Conservation (phyloP, 2,329 filamentous ascomycete species). For the Aspergillus aculeatus region DNA sequence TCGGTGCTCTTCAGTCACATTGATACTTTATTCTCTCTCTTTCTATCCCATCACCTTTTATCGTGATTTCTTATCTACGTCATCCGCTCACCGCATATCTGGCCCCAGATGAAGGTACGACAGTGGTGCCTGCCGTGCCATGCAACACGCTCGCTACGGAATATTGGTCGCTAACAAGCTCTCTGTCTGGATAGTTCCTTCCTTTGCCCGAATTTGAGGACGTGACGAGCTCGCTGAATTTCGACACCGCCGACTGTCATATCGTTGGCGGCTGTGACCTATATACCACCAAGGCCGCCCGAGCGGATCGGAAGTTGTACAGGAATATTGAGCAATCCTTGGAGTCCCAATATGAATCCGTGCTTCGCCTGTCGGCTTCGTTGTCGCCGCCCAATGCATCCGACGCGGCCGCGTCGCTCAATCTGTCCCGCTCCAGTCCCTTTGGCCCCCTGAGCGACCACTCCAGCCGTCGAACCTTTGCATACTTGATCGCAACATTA, state of each 20-base stretch:
- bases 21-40: background rate
- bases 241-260: constrained; percentile 88
- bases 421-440: constrained; percentile 82
- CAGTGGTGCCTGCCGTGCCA: background rate
- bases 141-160: background rate
- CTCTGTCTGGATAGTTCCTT: constrained; percentile 66
- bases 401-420: constrained; percentile 64
- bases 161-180: constrained; percentile 9
- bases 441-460: constrained; percentile 89
- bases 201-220: constrained; percentile 87
- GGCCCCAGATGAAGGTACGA: constrained; percentile 22
- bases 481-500: constrained; percentile 91
- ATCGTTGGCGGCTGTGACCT: constrained; percentile 92
- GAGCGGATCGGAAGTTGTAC: constrained; percentile 94
- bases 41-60: background rate
- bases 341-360: constrained; percentile 84
- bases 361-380: constrained; percentile 80
- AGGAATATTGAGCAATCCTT: constrained; percentile 90
- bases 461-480: constrained; percentile 85
- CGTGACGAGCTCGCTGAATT: constrained; percentile 89
- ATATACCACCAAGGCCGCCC: constrained; percentile 95
- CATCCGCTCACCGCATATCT: constrained; percentile 8
- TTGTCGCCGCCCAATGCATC: constrained; percentile 79
- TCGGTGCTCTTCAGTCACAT: background rate
- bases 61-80: constrained; percentile 2